Evolutionary conservation across 208 protist genomes (phyloP), one percentile per base, ranked within the genome.

Genomic region (Leishmania lainsoni): DNA sequence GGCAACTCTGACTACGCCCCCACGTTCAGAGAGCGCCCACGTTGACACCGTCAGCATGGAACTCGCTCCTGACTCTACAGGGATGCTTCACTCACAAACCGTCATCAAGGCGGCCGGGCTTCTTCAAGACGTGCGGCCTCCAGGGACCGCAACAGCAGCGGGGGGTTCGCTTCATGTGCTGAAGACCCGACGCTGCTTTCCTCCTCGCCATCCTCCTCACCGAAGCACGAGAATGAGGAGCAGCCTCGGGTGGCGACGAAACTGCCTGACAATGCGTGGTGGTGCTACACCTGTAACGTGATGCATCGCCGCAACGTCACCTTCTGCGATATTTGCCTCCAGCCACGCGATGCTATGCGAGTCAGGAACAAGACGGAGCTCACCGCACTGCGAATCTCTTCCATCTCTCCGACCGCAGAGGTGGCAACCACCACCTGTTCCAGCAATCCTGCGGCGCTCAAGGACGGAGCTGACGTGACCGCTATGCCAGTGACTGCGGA

Each of bases 241-340:
- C 77, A 65, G 45, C 76, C 35, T 29, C 82, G 74, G 1, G 49
- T 59, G 32, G 63, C 71, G 63, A 65, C 52, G 75, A 32, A 22
- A 32, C 68, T 79, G 73, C 84, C 87, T 14, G 77, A 82, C 51
- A 86, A 85, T 58, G 80, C 86, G 58, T 97, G 94, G 94, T 94
- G 89, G 87, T 97, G 94, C 78, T 58, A 56, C 5, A 77, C 85
- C 65, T 97, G 94, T 83, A 92, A 97, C 71, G 91, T 97, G 29
- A 42, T 90, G 26, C 92, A 95, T 32, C 89, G 94, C 2, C 91
- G 93, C 70, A 97, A 97, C 70, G 92, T 81, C 12, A 82, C 63
- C 45, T 97, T 96, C 85, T 97, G 94, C 86, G 94, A 97, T 76
- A 93, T 96, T 49, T 97, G 94, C 75, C 90, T 97, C 1, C 80